A percentile compares a stretch with the other conserved stretches of the same genome.
phyloP scores from a whole-genome alignment of 2,329 filamentous ascomycete species.

The Talaromyces pinophilus region DNA sequence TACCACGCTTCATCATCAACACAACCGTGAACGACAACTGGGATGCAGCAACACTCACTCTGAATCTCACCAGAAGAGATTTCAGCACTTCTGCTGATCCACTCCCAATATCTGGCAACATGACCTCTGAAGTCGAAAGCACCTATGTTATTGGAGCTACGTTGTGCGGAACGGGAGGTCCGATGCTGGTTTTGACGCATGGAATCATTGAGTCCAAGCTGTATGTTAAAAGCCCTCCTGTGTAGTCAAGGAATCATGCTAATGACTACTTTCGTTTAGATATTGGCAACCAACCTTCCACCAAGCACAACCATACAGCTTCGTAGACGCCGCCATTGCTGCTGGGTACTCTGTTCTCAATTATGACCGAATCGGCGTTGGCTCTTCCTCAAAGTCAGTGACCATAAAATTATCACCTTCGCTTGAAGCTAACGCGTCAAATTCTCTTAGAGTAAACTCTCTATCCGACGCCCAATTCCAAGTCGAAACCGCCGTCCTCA shows the following conservation, averaged over 20 bases:
- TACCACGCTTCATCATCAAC: neutral
- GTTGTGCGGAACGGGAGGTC: neutral
- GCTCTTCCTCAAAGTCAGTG: neutral
- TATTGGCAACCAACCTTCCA: neutral
- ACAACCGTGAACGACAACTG: neutral
- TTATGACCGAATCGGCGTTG: neutral
- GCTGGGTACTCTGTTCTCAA: neutral
- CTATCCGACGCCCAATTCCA: conserved; percentile 3
- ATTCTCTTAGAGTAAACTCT: neutral
- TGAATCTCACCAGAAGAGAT: neutral
- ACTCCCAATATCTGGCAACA: neutral
- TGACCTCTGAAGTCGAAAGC: neutral
- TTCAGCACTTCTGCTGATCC: neutral
- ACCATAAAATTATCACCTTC: neutral
- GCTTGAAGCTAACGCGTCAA: neutral
- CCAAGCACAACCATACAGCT: neutral
- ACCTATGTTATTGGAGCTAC: neutral
- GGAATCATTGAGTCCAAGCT: neutral
- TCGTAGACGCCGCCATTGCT: neutral
- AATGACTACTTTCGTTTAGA: neutral
- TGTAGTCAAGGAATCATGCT: neutral
- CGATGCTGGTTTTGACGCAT: neutral
- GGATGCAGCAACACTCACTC: neutral
- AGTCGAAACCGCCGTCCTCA: neutral
- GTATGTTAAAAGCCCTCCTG: neutral